Percentiles rank a stretch among this genome's conserved stretches.
Evolutionary conservation across 2,329 filamentous ascomycete genomes (phyloP).

Genomic region (Cercospora zeina): DNA sequence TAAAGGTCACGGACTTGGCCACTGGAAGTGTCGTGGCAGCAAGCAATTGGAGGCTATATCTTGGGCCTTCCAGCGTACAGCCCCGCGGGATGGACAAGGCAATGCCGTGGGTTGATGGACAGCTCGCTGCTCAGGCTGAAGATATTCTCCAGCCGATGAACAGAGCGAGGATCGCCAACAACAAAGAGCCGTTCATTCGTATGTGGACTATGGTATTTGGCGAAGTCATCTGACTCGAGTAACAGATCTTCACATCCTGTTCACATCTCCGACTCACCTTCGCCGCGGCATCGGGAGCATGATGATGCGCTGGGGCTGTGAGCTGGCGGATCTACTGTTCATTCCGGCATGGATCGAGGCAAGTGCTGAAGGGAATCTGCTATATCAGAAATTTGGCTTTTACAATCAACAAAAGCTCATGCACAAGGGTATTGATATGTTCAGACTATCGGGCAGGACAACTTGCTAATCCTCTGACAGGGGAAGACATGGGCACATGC

Average conservation of each 20-base stretch:
- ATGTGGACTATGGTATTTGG: not conserved
- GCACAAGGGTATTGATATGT: not conserved
- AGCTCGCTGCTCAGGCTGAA: conserved; percentile 16
- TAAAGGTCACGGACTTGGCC: conserved; percentile 34
- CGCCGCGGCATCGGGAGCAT: conserved; percentile 42
- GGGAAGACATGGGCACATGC: conserved; percentile 9
- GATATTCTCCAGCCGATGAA: conserved; percentile 16
- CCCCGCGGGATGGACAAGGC: conserved; percentile 4
- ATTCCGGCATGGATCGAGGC: conserved; percentile 38
- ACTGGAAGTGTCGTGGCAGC: conserved; percentile 37
- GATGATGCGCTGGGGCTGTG: conserved; percentile 44
- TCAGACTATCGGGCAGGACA: not conserved
- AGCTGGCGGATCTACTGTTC: conserved; percentile 39
- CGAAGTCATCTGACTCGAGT: not conserved
- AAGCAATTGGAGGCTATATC: conserved; percentile 39
- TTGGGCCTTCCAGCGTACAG: conserved; percentile 4
- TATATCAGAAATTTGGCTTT: conserved; percentile 37
- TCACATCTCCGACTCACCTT: conserved; percentile 43
- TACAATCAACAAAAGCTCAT: conserved; percentile 17
- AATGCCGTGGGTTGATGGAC: conserved; percentile 22
- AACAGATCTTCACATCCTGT: conserved; percentile 41
- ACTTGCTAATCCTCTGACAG: not conserved
- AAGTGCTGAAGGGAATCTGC: conserved; percentile 30
- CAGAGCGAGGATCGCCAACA: conserved; percentile 16
- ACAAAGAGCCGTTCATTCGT: conserved; percentile 27